phyloP scores from a whole-genome alignment of 202 grass and related monocot species.

The Panicum hallii region DNA sequence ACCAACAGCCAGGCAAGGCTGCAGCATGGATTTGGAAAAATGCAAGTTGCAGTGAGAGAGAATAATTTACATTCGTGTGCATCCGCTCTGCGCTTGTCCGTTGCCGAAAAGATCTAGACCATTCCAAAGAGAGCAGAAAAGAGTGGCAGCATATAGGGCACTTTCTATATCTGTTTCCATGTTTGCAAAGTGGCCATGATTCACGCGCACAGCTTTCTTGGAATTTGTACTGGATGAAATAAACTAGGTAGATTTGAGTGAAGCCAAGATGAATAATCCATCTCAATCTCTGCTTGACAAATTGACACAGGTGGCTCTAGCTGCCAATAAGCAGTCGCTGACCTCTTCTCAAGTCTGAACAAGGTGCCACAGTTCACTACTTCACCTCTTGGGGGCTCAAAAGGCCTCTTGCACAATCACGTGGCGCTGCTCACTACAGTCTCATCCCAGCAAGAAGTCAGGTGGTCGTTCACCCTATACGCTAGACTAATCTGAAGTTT shows the following conservation, averaged over 20 bases:
- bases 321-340: neutral
- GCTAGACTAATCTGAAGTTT: neutral
- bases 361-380: neutral
- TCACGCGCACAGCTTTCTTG: neutral
- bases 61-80: neutral
- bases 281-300: neutral
- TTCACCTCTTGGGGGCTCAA: neutral
- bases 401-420: neutral
- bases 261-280: neutral
- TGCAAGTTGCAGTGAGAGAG: constrained; percentile 20
- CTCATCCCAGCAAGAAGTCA: neutral
- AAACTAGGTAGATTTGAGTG: neutral
- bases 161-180: neutral
- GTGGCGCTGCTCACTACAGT: neutral
- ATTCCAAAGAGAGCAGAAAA: constrained; percentile 10
- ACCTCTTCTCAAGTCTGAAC: neutral
- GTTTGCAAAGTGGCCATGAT: constrained; percentile 10
- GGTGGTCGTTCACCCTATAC: neutral
- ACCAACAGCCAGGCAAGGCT: neutral
- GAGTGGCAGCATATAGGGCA: neutral
- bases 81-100: neutral
- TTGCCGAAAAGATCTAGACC: constrained; percentile 9
- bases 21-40: neutral
- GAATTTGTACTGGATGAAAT: neutral
- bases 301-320: neutral